Conservation (phyloP, 805 yeast species). For the Zygoascus ofunaensis region DNA sequence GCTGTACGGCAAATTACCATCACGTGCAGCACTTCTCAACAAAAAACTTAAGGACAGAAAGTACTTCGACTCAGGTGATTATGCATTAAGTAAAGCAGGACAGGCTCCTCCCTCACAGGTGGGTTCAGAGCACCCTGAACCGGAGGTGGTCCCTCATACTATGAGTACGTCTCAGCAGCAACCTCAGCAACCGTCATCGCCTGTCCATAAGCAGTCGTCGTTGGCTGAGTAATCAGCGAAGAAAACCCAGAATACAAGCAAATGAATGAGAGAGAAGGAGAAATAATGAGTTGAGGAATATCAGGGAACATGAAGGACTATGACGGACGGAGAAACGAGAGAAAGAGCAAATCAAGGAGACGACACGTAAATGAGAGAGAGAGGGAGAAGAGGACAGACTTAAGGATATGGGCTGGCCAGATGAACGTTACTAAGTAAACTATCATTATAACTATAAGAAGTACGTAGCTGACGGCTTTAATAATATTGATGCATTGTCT, state of each 20-base stretch:
- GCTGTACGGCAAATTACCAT: slow-evolving; percentile 79
- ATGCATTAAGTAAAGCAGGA: slow-evolving; percentile 56
- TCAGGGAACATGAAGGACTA: background rate
- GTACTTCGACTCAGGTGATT: slow-evolving; percentile 90
- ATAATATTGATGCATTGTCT: no score
- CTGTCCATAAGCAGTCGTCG: background rate
- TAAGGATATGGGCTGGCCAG: no score
- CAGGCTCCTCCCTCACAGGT: slow-evolving; percentile 24
- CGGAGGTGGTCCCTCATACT: slow-evolving; percentile 14
- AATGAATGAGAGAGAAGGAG: background rate
- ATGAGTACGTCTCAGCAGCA: slow-evolving; percentile 1
- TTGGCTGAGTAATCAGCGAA: background rate
- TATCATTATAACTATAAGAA: no score
- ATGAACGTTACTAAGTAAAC: no score
- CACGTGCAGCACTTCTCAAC: slow-evolving; percentile 64
- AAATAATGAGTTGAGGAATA: background rate
- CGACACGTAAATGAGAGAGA: no score
- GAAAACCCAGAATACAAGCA: background rate
- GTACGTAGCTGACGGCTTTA: no score
- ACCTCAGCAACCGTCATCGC: slow-evolving; percentile 1
- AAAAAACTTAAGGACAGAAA: slow-evolving; percentile 74
- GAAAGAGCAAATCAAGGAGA: background rate
- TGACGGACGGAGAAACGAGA: background rate
- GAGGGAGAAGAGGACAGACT: no score
- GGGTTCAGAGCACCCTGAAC: slow-evolving; percentile 22